Percentiles rank a stretch among this genome's conserved stretches.
Evolutionary conservation across 192 early-diverging fungal genomes (phyloP).

Genomic region (Globomyces pollinis-pini): DNA sequence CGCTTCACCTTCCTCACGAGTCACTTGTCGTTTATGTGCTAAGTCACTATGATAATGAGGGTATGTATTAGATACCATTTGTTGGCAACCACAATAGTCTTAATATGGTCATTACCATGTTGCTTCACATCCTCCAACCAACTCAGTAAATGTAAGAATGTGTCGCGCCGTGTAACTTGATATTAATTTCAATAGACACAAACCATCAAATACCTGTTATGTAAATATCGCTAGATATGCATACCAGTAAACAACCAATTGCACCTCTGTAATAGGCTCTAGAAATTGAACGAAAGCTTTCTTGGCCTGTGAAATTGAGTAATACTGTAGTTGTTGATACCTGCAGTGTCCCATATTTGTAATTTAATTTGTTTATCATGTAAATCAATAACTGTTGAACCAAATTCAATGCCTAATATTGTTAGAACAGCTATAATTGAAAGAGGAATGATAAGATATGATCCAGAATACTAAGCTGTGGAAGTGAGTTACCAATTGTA

Average conservation of each 20-base stretch:
- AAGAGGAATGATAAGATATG: too few relatives aligned
- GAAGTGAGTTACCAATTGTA: too few relatives aligned
- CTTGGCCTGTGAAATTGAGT: conserved; percentile 49
- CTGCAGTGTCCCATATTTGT: conserved; percentile 65
- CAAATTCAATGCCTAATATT: conserved; percentile 11
- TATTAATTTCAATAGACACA: too few relatives aligned
- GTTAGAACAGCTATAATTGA: too few relatives aligned
- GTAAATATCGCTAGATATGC: too few relatives aligned
- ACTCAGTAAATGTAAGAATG: conserved; percentile 65
- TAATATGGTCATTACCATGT: conserved; percentile 84
- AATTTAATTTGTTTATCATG: conserved; percentile 81
- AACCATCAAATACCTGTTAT: too few relatives aligned
- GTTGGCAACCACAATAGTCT: conserved; percentile 85
- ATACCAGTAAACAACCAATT: conserved; percentile 26
- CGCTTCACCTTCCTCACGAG: conserved; percentile 76
- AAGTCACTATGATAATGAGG: conserved; percentile 32
- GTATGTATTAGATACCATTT: conserved; percentile 81
- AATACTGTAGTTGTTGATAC: conserved; percentile 69
- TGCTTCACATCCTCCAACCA: conserved; percentile 84
- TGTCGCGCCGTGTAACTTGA: conserved; percentile 42
- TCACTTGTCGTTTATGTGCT: conserved; percentile 50
- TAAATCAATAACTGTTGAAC: conserved; percentile 25
- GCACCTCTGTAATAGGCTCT: conserved; percentile 37
- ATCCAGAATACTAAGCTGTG: too few relatives aligned
- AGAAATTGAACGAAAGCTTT: conserved; percentile 32